Evolutionary conservation across 208 protist species (phyloP), one percentile per base, ranked within the genome.

Genomic region (Crithidia fasciculata): DNA sequence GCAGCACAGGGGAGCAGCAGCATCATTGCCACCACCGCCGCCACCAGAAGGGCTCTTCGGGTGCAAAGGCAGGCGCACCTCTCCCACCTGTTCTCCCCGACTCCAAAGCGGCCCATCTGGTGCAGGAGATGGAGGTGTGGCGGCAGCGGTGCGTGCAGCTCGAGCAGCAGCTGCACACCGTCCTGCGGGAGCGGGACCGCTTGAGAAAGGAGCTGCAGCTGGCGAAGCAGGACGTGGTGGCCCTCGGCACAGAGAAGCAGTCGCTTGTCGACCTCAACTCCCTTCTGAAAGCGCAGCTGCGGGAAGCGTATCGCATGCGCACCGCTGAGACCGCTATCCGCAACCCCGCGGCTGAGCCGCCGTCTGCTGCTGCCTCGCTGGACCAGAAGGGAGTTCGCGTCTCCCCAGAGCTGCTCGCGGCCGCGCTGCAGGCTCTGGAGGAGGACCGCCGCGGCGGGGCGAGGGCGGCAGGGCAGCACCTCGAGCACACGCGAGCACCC

Each of bases 201-300:
- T 76, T 93, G 2, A 58, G 64, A 65, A 76, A 65, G 41, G 83
- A 95, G 67, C 56, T 92, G 71, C 62, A 79, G 37, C 59, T 82
- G 13, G 74, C 84, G 5, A 72, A 87, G 40, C 78, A 85, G 59
- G 87, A 91, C 40, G 76, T 82, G 7, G 75, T 65, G 15, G 80
- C 86, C 8, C 64, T 94, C 15, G 67, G 73, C 28, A 83, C 76
- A 2, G 89, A 97, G 74, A 92, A 93, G 72, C 86, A 89, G 45
- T 93, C 87, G 7, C 77, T 97, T 60, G 74, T 94, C 16, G 90
- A 95, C 69, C 67, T 97, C 12, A 97, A 97, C 72, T 82, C 88
- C 9, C 75, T 95, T 10, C 82, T 97, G 16, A 97, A 97, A 82
- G 84, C 87, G 36, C 92, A 97, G 69, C 78, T 95, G 71, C 74